Evolutionary conservation across 2,329 filamentous ascomycete species (phyloP).

Genomic region (Epicoccum nigrum): DNA sequence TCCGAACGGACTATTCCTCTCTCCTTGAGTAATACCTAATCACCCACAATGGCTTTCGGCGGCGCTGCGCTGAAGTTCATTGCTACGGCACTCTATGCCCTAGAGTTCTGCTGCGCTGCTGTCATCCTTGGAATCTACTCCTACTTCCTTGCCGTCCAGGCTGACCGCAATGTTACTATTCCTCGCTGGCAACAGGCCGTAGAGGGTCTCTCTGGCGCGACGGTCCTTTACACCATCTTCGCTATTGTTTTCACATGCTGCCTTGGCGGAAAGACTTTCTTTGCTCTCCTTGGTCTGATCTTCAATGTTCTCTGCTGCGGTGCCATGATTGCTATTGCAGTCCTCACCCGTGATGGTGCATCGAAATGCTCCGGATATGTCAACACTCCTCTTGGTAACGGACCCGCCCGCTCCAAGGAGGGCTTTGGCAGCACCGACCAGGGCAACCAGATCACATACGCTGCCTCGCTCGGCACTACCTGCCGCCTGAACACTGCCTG

Average conservation of each 20-base stretch:
- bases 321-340: constrained; percentile 81
- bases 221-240: constrained; percentile 74
- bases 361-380: constrained; percentile 66
- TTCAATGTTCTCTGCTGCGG: constrained; percentile 79
- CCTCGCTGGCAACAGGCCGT: constrained; percentile 72
- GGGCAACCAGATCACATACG: constrained; percentile 52
- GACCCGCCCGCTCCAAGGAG: constrained; percentile 58
- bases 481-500: constrained; percentile 79
- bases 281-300: constrained; percentile 74
- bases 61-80: constrained; percentile 70
- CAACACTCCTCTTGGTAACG: constrained; percentile 74
- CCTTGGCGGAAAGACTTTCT: constrained; percentile 73
- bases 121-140: constrained; percentile 77
- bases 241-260: constrained; percentile 79
- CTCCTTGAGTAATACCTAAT: not conserved
- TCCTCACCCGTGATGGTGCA: constrained; percentile 73
- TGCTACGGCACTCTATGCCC: constrained; percentile 73
- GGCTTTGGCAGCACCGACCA: constrained; percentile 54
- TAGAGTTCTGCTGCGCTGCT: constrained; percentile 75
- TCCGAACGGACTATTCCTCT: not conserved
- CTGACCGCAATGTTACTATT: constrained; percentile 68
- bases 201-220: constrained; percentile 72
- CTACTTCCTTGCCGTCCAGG: constrained; percentile 80
- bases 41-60: constrained; percentile 61
- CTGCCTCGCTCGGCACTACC: constrained; percentile 60